A percentile compares a stretch with the other conserved stretches of the same genome.
phyloP scores from a whole-genome alignment of 1,284 basidiomycete species.

The Waitea zeae region DNA sequence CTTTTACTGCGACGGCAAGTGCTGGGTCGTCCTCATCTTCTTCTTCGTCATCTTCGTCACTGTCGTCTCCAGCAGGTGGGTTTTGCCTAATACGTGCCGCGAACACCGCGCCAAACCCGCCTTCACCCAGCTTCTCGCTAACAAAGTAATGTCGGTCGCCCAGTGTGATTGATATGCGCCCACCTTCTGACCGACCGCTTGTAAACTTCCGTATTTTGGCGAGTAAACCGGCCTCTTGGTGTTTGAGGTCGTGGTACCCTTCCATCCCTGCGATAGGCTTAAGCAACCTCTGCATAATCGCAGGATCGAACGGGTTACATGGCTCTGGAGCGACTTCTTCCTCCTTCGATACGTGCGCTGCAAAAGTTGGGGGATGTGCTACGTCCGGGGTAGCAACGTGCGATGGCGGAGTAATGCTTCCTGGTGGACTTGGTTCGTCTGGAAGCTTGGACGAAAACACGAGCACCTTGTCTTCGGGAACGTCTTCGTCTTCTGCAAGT shows the following conservation, averaged over 20 bases:
- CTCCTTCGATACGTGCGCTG: constrained; percentile 7
- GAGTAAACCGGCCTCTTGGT: constrained; percentile 37
- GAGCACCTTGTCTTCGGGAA: background rate
- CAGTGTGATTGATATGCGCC: constrained; percentile 31
- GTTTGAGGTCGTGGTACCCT: constrained; percentile 48
- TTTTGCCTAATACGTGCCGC: constrained; percentile 50
- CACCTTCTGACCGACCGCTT: constrained; percentile 30
- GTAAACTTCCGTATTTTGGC: constrained; percentile 52
- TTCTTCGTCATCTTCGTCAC: constrained; percentile 35
- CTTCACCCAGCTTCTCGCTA: constrained; percentile 85
- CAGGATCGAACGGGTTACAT: constrained; percentile 72
- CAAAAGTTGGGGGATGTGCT: background rate
- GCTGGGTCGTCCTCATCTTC: constrained; percentile 41
- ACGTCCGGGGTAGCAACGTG: background rate
- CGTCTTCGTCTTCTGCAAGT: constrained; percentile 10
- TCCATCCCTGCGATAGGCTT: constrained; percentile 47
- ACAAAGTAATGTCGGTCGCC: constrained; percentile 51
- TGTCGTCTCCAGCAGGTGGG: constrained; percentile 19
- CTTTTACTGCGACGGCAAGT: constrained; percentile 75
- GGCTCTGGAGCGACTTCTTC: constrained; percentile 37
- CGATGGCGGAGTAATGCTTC: no score
- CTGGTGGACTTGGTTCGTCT: no score
- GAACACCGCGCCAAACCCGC: constrained; percentile 93
- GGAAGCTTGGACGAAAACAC: no score
- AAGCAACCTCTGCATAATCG: constrained; percentile 50